Base-by-base conservation (phyloP, 306 rosid genomes). In the Hippophae tibetana region DNA sequence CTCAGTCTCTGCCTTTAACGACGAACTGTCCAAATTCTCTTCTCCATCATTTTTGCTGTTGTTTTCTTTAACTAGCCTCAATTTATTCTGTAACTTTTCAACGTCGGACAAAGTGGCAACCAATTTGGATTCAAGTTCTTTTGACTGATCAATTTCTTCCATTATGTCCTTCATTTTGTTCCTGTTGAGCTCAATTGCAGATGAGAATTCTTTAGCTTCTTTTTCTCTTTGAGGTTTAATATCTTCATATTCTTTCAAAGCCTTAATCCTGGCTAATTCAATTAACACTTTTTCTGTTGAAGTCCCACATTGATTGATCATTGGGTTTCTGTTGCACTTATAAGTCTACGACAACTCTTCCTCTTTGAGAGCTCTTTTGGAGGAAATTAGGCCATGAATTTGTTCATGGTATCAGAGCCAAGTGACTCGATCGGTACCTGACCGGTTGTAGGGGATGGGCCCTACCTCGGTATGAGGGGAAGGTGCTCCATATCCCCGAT, bases 191-290 rank as follows among this genome's bases (percentile, higher is more conserved):
- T 84, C 85, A 57, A 88, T 69, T 61, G 70, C 71, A 8, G 42
- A 10, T 46, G 74, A 69, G 62, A 74, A 75, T 8, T 77, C 79
- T 13, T 18, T 41, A 43, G 77, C 82, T 76, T 85, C 95, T 47
- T 55, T 71, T 58, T 72, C 70, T 77, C 86, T 80, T 27, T 60
- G 72, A 43, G 80, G 70, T 67, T 77, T 80, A 52, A 80, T 58
- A 41, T 84, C 96, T 62, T 44, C 76, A 53, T 69, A 52, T 54
- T 88, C 99, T 77, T 69, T 83, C 75, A 79, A 74, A 48, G 99
- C 99, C 81, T 92, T 96, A 51, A 92, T 84, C 82, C 66, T 71
- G 9, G 96, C 95, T 66, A 87, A 64, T 71, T 84, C 99, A 58
- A 82, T 90, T 61, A 92, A 77, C 52, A 87, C 85, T 65, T 84